These are phyloP conservation scores for Cucurbita ficifolia DNA, from an alignment of 306 rosid species.

Conservation along the genomic window DNA sequence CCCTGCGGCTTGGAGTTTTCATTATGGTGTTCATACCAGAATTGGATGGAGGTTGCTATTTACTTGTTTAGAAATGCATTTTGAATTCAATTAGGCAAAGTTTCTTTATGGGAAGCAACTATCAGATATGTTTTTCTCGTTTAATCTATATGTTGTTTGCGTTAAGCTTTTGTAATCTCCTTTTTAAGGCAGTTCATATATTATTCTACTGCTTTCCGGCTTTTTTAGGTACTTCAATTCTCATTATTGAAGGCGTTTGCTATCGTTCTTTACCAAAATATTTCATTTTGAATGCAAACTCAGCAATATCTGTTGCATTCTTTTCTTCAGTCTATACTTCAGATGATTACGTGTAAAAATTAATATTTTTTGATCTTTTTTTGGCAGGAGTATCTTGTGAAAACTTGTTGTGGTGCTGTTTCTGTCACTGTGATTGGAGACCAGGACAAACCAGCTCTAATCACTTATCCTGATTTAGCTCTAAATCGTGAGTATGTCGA, in stretches of 20 bases:
- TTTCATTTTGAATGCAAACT: neutral
- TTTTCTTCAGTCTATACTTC: neutral
- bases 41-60: neutral
- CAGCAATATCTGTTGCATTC: neutral
- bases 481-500: conserved; percentile 57
- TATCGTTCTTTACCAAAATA: neutral
- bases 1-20: neutral
- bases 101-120: neutral
- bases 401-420: conserved; percentile 54
- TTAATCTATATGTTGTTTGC: neutral
- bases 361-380: conserved; percentile 3
- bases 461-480: conserved; percentile 89
- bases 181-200: neutral
- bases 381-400: conserved; percentile 68
- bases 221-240: neutral
- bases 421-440: conserved; percentile 83
- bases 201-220: neutral
- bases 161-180: neutral
- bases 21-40: neutral
- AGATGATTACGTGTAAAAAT: neutral
- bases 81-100: neutral
- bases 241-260: neutral
- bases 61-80: neutral
- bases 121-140: neutral
- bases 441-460: conserved; percentile 85